Conservation (phyloP, 2,329 filamentous ascomycete species). For the Calonectria honghensis region DNA sequence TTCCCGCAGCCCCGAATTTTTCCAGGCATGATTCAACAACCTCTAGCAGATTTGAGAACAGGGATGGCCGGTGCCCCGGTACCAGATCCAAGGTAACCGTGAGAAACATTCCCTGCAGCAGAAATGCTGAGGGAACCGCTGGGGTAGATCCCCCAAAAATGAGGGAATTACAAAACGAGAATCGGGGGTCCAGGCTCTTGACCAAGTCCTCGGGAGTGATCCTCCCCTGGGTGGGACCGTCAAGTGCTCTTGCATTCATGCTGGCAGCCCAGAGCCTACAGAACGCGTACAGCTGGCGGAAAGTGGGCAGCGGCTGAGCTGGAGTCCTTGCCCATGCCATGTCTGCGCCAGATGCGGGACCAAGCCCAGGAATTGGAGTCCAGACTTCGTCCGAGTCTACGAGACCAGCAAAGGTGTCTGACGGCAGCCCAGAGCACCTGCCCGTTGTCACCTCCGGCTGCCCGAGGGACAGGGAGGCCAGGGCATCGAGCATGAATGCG, state of each 20-base stretch:
- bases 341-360: conserved; percentile 12
- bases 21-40: conserved; percentile 58
- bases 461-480: conserved; percentile 72
- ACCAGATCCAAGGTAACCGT: conserved; percentile 60
- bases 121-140: conserved; percentile 59
- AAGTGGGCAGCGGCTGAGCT: conserved; percentile 62
- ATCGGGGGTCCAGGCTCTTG: conserved; percentile 58
- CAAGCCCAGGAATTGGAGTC: conserved; percentile 51
- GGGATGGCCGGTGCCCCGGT: conserved; percentile 58
- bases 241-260: conserved; percentile 47
- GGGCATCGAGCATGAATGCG: conserved; percentile 78
- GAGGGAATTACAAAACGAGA: conserved; percentile 63
- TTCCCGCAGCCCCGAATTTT: conserved; percentile 59
- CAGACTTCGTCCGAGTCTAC: conserved; percentile 45
- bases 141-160: conserved; percentile 60
- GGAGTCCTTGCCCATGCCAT: conserved; percentile 40
- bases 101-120: conserved; percentile 63
- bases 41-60: conserved; percentile 62
- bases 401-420: conserved; percentile 41
- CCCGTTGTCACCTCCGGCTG: conserved; percentile 53
- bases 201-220: conserved; percentile 57
- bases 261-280: conserved; percentile 58
- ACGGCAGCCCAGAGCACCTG: conserved; percentile 45
- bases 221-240: conserved; percentile 37
- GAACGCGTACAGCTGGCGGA: conserved; percentile 65